Base-by-base conservation (phyloP, 345 rosid species). In the Linum tenue region DNA sequence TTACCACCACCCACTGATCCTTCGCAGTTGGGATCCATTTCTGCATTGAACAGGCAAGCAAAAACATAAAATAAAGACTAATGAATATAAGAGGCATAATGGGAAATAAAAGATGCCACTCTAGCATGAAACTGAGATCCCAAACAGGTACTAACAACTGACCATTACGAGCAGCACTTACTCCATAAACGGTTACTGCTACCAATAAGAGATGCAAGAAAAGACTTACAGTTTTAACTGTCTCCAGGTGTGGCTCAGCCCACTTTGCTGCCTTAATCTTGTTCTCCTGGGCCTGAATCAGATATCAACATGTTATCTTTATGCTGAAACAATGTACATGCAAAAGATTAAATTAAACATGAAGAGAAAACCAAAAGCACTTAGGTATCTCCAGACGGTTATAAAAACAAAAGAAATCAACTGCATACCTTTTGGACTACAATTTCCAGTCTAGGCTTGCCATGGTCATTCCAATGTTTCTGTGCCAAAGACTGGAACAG, bases 21-120 rank as follows among this genome's bases (percentile, higher is more conserved):
- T 75, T 77, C 67, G 73, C 67, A 71, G 64, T 62, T 60, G 81
- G 80, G 44, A 79, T 71, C 80, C 75, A 82, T 69, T 73, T 63
- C 83, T 82, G 70, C 41, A 66, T 31, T 48, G 37, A 7, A 57
- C 62, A 56, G 57, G 7, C 12, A 57, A n/a, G 22, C 43, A 16
- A 7, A 7, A 50, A 55, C 9, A 48, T 48, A 48, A 2, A 48
- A 48, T 8, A 48, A 22, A 22, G 31, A 22, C 31, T 22, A 1
- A 22, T 22, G 31, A 22, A 22, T 22, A 22, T 22, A 22, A 22
- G 44, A 41, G 44, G 9, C 5, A 8, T 8, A 41, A 41, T 41
- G 44, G 44, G 44, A 41, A 43, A 43, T 43, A 43, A 43, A 43
- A 43, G 50, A 43, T 43, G 50, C 6, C 10, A 43, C 6, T 43